Evolutionary conservation across 1,284 basidiomycete species (phyloP).

Genomic region (Neolentinus lepideus): DNA sequence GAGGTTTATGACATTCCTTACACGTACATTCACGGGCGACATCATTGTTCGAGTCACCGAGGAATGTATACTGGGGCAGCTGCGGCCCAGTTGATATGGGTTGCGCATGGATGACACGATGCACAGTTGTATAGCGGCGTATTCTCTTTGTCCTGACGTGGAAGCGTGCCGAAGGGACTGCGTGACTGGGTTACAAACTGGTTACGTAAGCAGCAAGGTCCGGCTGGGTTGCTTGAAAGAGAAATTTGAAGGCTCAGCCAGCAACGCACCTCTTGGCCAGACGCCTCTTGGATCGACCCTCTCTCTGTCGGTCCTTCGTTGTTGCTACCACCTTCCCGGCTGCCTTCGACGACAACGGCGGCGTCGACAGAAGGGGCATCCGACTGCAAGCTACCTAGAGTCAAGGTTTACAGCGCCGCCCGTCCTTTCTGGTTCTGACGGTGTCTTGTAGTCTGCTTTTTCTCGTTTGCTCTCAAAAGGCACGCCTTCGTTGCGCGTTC

Average conservation of each 20-base stretch:
- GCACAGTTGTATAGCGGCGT: not conserved
- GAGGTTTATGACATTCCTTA: too few relatives aligned
- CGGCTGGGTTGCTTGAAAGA: slow-evolving; percentile 7
- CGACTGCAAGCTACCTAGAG: slow-evolving; percentile 1
- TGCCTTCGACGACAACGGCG: slow-evolving; percentile 33
- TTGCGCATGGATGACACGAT: too few relatives aligned
- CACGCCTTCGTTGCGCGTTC: slow-evolving; percentile 88
- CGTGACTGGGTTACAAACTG: slow-evolving; percentile 13
- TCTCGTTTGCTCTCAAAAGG: slow-evolving; percentile 53
- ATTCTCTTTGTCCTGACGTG: not conserved
- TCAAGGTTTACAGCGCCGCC: slow-evolving; percentile 18
- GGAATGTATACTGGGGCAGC: too few relatives aligned
- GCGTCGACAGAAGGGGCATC: slow-evolving; percentile 28
- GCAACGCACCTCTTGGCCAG: slow-evolving; percentile 21
- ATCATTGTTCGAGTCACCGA: too few relatives aligned
- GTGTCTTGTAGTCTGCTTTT: slow-evolving; percentile 28
- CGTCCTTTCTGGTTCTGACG: slow-evolving; percentile 17
- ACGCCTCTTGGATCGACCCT: slow-evolving; percentile 35
- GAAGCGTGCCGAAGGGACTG: not conserved
- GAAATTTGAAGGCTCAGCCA: slow-evolving; percentile 14
- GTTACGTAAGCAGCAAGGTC: slow-evolving; percentile 16
- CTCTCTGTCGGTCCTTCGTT: slow-evolving; percentile 30
- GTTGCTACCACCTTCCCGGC: slow-evolving; percentile 23
- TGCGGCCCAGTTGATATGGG: too few relatives aligned
- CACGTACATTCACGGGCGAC: too few relatives aligned